Evolutionary conservation across 2,329 filamentous ascomycete genomes (phyloP), one percentile per base, ranked within the genome.

Genomic region (Falciphora oryzae): DNA sequence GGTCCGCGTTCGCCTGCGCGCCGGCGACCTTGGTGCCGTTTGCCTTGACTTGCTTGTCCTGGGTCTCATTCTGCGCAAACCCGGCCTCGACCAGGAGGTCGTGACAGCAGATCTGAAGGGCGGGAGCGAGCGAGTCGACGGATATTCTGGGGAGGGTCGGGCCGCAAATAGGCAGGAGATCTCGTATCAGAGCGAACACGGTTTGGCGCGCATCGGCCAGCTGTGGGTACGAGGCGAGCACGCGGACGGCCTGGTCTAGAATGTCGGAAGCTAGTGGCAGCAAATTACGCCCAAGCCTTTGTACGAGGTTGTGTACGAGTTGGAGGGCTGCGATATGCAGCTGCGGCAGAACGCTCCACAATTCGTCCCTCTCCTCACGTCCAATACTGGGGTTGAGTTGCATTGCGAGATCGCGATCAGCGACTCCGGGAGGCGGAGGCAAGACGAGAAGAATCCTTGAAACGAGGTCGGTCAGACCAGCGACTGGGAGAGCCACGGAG

Each of bases 321-420:
- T 83, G 76, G 64, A 96, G 77, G n/a, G 86, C 84, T 18, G 89
- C 86, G 18, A 87, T 76, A 71, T 97, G 92, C 56, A 97, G 84
- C 13, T 84, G 81, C 5, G 93, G 91, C 14, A 97, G 81, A 25
- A 85, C 80, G 60, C 83, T 79, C 85, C 90, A 93, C 4, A 97
- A 81, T 59, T 88, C 85, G 63, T 96, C 92, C 66, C 89, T 89
- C 75, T 97, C 94, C 62, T 96, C 91, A 66, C 89, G 85, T 38
- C 87, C 83, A 67, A 95, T 85, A 67, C 91, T 89, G 10, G 87
- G 81, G 69, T 93, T 93, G 66, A 88, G 80, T 66, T 88, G 85
- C n/a, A 86, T 76, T 2, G 78, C 80, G 68, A 80, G 44, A 66
- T 83, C 78, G 69, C 78, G 78, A 27, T 74, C 75, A 66, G 74